Conservation (phyloP, 2,329 filamentous ascomycete genomes). For the Hansfordia pulvinata region DNA sequence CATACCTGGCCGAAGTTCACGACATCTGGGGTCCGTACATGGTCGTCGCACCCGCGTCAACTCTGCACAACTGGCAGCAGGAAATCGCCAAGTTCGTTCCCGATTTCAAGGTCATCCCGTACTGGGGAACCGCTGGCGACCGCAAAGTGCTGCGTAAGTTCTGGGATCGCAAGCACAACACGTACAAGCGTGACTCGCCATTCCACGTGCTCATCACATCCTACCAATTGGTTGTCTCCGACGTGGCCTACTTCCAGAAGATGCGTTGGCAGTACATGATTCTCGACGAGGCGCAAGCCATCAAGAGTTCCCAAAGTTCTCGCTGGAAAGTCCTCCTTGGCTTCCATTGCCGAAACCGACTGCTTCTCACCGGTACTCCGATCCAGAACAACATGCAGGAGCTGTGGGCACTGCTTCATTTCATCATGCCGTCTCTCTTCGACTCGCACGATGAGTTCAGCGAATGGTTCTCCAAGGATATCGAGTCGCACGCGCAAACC, state of each 20-base stretch:
- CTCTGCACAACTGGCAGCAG: conserved; percentile 98
- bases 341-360: conserved; percentile 89
- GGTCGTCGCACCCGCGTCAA: conserved; percentile 91
- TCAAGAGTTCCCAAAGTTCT: conserved; percentile 94
- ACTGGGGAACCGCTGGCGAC: conserved; percentile 92
- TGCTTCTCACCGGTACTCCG: conserved; percentile 88
- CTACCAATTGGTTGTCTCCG: conserved; percentile 91
- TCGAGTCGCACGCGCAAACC: conserved; percentile 95
- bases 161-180: conserved; percentile 96
- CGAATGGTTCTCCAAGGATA: conserved; percentile 91
- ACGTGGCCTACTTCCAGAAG: conserved; percentile 96
- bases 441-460: conserved; percentile 88
- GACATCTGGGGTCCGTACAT: conserved; percentile 97
- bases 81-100: conserved; percentile 94
- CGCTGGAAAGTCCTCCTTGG: conserved; percentile 91
- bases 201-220: conserved; percentile 96
- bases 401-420: conserved; percentile 92
- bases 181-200: conserved; percentile 81
- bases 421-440: conserved; percentile 99
- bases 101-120: conserved; percentile 85
- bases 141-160: conserved; percentile 95
- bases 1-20: conserved; percentile 91
- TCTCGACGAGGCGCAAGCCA: conserved; percentile 93
- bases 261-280: conserved; percentile 99
- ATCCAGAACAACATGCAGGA: conserved; percentile 99